Evolutionary conservation across 208 protist species (phyloP).

Genomic region (Crithidia bombi): DNA sequence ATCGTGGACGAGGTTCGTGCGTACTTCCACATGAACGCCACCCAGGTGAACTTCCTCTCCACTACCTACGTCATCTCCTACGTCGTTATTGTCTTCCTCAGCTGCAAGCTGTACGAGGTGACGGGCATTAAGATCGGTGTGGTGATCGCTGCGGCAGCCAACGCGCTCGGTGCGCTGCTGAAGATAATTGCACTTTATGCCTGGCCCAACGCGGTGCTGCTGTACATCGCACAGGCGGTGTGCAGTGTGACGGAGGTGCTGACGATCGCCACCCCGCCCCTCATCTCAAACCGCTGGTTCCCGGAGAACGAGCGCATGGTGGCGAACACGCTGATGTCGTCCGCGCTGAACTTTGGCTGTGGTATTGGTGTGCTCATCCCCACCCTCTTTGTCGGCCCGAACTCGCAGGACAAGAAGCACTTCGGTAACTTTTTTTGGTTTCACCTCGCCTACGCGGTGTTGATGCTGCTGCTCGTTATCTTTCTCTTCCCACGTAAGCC

Average conservation of each 20-base stretch:
- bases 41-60: constrained; percentile 71
- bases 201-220: constrained; percentile 57
- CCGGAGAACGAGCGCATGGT: constrained; percentile 64
- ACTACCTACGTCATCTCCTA: constrained; percentile 85
- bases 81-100: constrained; percentile 76
- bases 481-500: constrained; percentile 60
- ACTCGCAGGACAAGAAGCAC: constrained; percentile 46
- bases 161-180: constrained; percentile 55
- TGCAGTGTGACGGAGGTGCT: constrained; percentile 80
- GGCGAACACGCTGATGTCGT: constrained; percentile 71
- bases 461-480: constrained; percentile 47
- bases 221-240: constrained; percentile 67
- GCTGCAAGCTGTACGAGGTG: constrained; percentile 80
- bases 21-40: constrained; percentile 68
- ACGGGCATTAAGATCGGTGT: constrained; percentile 66
- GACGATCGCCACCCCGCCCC: constrained; percentile 75
- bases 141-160: constrained; percentile 50
- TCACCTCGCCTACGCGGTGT: constrained; percentile 54
- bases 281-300: constrained; percentile 84
- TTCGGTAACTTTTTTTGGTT: constrained; percentile 82
- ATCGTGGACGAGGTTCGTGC: constrained; percentile 57
- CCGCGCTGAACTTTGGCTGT: constrained; percentile 73
- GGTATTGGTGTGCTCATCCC: constrained; percentile 69
- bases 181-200: constrained; percentile 73
- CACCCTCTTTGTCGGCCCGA: constrained; percentile 67